Conservation (phyloP, 495 filamentous ascomycete species). For the Daldinia loculata region DNA sequence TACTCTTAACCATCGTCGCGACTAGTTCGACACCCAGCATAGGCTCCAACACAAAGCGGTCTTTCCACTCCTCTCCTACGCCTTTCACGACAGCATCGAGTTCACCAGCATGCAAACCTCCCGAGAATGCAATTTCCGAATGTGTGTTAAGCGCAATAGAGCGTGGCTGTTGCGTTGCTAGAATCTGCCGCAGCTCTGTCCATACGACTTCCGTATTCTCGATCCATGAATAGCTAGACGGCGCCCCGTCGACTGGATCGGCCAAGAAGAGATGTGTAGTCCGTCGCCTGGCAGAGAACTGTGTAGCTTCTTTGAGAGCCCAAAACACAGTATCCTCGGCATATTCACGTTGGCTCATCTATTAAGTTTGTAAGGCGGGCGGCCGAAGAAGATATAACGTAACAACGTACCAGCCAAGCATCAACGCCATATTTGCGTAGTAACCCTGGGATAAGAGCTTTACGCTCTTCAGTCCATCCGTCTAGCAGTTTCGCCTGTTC, state of each 20-base stretch:
- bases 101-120: conserved; percentile 57
- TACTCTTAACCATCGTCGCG: conserved; percentile 51
- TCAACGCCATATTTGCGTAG: conserved; percentile 56
- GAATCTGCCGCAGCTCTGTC: conserved; percentile 44
- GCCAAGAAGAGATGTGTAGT: conserved; percentile 56
- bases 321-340: conserved; percentile 61
- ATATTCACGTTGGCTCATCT: conserved; percentile 61
- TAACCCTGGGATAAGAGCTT: conserved; percentile 49
- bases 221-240: conserved; percentile 49
- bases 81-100: conserved; percentile 42
- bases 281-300: conserved; percentile 57
- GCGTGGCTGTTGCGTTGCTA: conserved; percentile 44
- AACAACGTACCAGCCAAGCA: conserved; percentile 55
- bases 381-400: neutral
- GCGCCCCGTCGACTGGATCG: conserved; percentile 34
- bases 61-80: conserved; percentile 49
- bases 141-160: conserved; percentile 55
- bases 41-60: conserved; percentile 48
- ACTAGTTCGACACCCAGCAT: conserved; percentile 58
- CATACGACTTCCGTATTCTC: conserved; percentile 56
- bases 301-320: conserved; percentile 53
- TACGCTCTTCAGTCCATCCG: conserved; percentile 52
- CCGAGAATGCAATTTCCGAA: conserved; percentile 52
- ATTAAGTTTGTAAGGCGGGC: neutral
- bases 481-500: conserved; percentile 55